phyloP scores from a whole-genome alignment of 73 alveolate species.

The Paramecium octaurelia region DNA sequence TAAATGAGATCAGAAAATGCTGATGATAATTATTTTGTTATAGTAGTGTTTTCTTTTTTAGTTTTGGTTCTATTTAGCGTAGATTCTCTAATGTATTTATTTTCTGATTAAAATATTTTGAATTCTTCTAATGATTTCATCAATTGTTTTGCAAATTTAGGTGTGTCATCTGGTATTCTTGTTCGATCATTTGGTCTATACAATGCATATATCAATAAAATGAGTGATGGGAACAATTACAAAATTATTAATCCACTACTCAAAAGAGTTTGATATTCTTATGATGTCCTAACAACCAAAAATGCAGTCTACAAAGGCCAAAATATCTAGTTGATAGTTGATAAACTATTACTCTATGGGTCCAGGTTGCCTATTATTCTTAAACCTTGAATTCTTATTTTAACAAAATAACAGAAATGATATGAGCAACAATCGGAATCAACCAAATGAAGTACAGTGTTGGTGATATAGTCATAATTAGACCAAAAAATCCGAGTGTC shows the following conservation, averaged over 20 bases:
- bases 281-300: background rate
- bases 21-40: background rate
- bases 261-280: background rate
- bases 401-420: background rate
- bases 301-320: slow-evolving; percentile 37
- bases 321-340: background rate
- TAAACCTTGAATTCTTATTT: background rate
- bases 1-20: background rate
- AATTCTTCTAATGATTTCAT: background rate
- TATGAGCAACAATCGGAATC: background rate
- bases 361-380: slow-evolving; percentile 32
- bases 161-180: slow-evolving; percentile 10
- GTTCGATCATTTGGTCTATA: slow-evolving; percentile 28
- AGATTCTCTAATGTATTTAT: background rate
- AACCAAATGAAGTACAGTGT: background rate
- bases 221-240: slow-evolving; percentile 1
- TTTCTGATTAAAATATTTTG: background rate
- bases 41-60: background rate
- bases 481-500: slow-evolving; percentile 24
- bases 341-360: background rate
- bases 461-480: background rate
- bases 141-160: background rate
- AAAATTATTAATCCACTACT: background rate
- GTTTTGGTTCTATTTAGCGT: background rate
- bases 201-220: background rate